These are phyloP conservation scores for Pachyrhizus erosus DNA, from an alignment of 306 rosid species.

Conservation along the genomic window DNA sequence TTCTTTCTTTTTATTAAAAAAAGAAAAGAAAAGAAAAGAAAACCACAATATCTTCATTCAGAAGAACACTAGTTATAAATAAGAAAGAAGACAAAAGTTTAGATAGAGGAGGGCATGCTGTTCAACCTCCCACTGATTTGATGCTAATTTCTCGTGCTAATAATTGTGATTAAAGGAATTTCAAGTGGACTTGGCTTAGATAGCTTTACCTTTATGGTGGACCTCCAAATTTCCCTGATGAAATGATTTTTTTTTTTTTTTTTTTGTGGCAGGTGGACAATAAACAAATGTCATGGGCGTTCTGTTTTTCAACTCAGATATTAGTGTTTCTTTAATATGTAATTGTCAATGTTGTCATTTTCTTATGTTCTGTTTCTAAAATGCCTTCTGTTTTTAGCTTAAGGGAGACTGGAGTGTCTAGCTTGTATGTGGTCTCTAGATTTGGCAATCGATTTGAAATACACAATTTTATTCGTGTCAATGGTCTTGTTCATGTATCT, in stretches of 20 bases:
- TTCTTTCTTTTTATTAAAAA: background rate
- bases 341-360: background rate
- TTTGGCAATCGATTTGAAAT: slow-evolving; percentile 9
- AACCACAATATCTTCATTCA: background rate
- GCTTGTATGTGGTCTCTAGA: slow-evolving; percentile 13
- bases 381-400: background rate
- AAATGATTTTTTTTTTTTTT: background rate
- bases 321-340: slow-evolving; percentile 21
- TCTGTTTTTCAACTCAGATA: slow-evolving; percentile 20
- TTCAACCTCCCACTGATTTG: background rate
- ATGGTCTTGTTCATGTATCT: background rate
- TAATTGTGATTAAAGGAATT: slow-evolving; percentile 9
- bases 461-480: background rate
- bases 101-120: background rate
- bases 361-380: background rate
- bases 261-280: slow-evolving; percentile 47
- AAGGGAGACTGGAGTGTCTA: slow-evolving; percentile 28
- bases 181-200: background rate
- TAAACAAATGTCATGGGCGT: slow-evolving; percentile 12
- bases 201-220: background rate
- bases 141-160: background rate
- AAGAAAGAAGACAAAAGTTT: background rate
- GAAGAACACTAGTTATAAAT: background rate
- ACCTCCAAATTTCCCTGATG: slow-evolving; percentile 1
- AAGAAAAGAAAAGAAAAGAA: too few species aligned